Conservation (phyloP, 352 stramenopile species). For the Albugo candida region DNA sequence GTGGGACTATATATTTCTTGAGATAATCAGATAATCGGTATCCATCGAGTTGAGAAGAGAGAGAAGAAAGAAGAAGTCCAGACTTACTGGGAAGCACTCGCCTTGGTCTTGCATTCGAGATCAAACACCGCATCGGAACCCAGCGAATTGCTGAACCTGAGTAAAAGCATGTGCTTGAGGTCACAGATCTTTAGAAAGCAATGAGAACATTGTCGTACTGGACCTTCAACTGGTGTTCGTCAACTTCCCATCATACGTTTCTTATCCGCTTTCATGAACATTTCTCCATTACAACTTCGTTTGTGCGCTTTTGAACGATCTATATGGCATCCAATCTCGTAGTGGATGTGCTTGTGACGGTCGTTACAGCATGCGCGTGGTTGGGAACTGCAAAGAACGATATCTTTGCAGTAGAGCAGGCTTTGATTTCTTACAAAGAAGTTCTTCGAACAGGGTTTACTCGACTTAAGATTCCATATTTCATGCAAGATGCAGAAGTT, state of each 20-base stretch:
- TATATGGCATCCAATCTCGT: constrained; percentile 87
- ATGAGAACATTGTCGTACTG: constrained; percentile 5
- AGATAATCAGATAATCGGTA: constrained; percentile 71
- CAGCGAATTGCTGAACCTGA: constrained; percentile 10
- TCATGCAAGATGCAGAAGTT: constrained; percentile 32
- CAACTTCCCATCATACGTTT: constrained; percentile 79
- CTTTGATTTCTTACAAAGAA: constrained; percentile 66
- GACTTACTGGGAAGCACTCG: constrained; percentile 77
- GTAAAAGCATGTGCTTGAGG: background rate
- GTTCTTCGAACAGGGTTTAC: constrained; percentile 80
- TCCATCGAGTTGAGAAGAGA: constrained; percentile 62
- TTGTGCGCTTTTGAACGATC: constrained; percentile 82
- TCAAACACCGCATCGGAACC: constrained; percentile 25
- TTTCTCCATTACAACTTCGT: constrained; percentile 90
- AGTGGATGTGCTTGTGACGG: constrained; percentile 86
- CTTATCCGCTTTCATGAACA: constrained; percentile 43
- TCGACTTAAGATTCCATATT: constrained; percentile 64
- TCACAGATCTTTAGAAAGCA: background rate
- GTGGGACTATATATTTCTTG: constrained; percentile 78
- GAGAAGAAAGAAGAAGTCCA: constrained; percentile 85
- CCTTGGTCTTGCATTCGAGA: constrained; percentile 64
- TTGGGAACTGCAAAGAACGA: constrained; percentile 45
- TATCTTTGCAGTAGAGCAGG: constrained; percentile 55
- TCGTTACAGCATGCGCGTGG: constrained; percentile 76
- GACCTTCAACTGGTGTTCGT: background rate